These are phyloP conservation scores for Pachyrhizus erosus DNA, from an alignment of 306 rosid genomes.

Conservation along the genomic window DNA sequence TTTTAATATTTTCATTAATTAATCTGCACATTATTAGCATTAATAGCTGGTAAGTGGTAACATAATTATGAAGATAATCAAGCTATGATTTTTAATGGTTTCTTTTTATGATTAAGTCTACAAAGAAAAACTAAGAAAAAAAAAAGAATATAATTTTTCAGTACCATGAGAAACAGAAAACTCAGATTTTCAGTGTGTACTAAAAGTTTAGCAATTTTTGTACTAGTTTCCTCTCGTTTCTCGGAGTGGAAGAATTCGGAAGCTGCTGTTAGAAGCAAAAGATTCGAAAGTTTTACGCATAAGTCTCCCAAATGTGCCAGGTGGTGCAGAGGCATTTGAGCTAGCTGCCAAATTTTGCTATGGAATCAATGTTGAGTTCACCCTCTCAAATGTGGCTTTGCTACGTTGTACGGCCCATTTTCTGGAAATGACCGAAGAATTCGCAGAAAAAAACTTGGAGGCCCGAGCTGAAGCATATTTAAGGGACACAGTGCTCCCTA, in stretches of 20 bases:
- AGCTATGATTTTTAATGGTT: neutral
- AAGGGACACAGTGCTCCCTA: constrained; percentile 73
- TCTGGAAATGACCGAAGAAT: constrained; percentile 95
- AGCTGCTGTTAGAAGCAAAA: constrained; percentile 76
- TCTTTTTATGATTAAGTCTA: neutral
- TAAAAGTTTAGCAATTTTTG: neutral
- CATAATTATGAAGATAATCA: constrained; percentile 22
- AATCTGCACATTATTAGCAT: neutral
- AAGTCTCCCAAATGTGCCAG: constrained; percentile 73
- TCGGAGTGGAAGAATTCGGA: constrained; percentile 86
- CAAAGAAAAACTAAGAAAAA: neutral
- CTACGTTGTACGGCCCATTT: constrained; percentile 77
- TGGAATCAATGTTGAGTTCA: constrained; percentile 76
- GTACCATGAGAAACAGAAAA: neutral
- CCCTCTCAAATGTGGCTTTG: constrained; percentile 80
- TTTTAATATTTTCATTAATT: neutral
- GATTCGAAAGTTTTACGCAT: constrained; percentile 73
- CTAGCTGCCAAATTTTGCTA: constrained; percentile 93
- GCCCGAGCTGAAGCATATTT: constrained; percentile 69
- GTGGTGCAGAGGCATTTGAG: constrained; percentile 92
- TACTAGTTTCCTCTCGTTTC: constrained; percentile 92
- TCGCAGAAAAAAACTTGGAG: constrained; percentile 74
- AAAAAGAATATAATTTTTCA: neutral
- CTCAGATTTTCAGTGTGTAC: neutral
- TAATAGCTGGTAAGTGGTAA: neutral